phyloP scores from a whole-genome alignment of 179 eudicot genomes.

The Amaranthus tricolor region DNA sequence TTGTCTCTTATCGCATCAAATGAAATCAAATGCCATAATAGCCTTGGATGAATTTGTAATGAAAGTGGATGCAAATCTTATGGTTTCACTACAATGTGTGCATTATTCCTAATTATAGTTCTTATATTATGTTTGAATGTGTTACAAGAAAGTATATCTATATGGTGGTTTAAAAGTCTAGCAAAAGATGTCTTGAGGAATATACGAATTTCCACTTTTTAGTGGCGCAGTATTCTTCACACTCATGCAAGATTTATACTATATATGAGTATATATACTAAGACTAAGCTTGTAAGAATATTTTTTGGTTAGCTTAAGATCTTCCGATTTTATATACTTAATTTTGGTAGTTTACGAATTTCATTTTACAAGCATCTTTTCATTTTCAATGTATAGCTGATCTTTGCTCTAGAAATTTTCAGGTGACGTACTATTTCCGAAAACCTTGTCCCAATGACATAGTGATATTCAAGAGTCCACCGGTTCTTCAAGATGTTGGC shows the following conservation, averaged over 20 bases:
- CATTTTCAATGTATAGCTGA: constrained; percentile 20
- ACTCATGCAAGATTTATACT: not conserved
- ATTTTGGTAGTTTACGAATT: not conserved
- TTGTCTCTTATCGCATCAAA: not conserved
- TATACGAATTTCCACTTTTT: not conserved
- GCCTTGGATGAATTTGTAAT: not conserved
- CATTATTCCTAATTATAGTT: not conserved
- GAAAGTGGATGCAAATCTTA: not conserved
- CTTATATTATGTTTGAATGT: not conserved
- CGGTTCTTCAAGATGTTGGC: constrained; percentile 84
- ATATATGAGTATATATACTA: not conserved
- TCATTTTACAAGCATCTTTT: not conserved
- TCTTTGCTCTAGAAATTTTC: constrained; percentile 37
- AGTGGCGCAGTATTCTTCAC: not conserved
- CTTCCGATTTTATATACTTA: not conserved
- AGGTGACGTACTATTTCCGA: constrained; percentile 86
- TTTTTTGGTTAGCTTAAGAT: not conserved
- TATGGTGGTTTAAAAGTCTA: not conserved
- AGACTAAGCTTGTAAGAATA: not conserved
- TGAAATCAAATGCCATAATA: not conserved
- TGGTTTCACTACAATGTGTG: not conserved
- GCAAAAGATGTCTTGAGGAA: not conserved
- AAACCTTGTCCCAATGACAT: constrained; percentile 94
- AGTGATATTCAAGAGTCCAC: constrained; percentile 90
- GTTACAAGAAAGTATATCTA: not conserved